A percentile compares a stretch with the other conserved stretches of the same genome.
Evolutionary conservation across 1,284 basidiomycete genomes (phyloP).

Genomic region (Ustilago lituana): DNA sequence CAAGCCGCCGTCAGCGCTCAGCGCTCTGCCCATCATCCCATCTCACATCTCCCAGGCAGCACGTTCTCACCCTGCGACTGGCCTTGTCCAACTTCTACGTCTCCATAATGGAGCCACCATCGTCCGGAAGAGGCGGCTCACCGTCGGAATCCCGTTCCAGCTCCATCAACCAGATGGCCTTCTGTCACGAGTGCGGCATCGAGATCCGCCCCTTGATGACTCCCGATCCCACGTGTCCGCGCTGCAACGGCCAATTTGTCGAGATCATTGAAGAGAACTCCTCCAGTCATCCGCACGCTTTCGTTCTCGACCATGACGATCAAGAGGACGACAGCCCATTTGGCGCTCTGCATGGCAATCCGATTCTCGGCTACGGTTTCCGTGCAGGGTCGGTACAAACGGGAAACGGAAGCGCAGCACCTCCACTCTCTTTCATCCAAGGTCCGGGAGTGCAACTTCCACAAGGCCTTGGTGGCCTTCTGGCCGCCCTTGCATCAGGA

Average conservation of each 20-base stretch:
- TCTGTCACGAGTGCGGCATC: conserved; percentile 56
- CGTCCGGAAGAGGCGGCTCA: conserved; percentile 4
- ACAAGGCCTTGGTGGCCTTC: conserved; percentile 17
- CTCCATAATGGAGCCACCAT: conserved; percentile 17
- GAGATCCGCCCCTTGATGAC: conserved; percentile 57
- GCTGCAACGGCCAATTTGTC: conserved; percentile 58
- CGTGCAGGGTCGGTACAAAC: no score
- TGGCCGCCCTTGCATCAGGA: conserved; percentile 22
- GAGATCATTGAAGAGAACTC: conserved; percentile 45
- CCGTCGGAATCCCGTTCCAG: neutral
- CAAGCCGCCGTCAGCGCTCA: no score
- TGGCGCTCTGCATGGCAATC: neutral
- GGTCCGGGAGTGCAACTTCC: neutral
- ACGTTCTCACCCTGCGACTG: no score
- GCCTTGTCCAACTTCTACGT: no score
- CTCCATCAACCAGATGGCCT: conserved; percentile 48
- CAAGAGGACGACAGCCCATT: conserved; percentile 10
- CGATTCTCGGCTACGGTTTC: conserved; percentile 8
- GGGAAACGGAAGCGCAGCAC: conserved; percentile 1
- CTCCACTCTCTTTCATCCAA: conserved; percentile 2
- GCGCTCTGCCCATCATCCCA: no score
- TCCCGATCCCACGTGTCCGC: conserved; percentile 55
- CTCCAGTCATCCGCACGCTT: neutral
- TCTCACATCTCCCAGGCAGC: no score
- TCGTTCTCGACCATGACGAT: neutral